Conservation (phyloP, 345 rosid species). For the Aquilaria yunnanensis region DNA sequence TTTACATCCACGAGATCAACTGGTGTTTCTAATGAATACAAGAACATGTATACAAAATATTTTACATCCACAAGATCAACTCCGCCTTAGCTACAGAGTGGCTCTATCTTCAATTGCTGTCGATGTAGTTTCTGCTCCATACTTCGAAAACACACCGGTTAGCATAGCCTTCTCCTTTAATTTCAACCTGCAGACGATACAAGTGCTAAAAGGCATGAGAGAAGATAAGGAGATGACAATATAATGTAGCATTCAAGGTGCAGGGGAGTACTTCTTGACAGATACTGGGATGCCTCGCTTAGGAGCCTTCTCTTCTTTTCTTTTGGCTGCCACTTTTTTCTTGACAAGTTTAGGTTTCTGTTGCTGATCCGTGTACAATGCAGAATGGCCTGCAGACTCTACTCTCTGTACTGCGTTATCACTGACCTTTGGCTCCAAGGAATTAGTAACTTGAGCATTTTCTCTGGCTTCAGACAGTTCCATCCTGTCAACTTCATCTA, state of each 20-base stretch:
- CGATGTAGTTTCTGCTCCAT: conserved; percentile 39
- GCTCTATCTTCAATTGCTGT: conserved; percentile 22
- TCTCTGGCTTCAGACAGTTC: conserved; percentile 26
- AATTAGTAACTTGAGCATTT: conserved; percentile 22
- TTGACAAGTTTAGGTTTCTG: not conserved
- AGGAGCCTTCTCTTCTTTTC: conserved; percentile 24
- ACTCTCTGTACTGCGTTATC: conserved; percentile 3
- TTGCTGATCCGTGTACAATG: conserved; percentile 7
- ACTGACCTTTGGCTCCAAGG: conserved; percentile 11
- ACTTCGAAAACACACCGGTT: conserved; percentile 61
- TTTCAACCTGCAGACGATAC: conserved; percentile 47
- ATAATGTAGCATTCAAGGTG: not conserved
- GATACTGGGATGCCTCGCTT: conserved; percentile 51
- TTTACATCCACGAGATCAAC: no score
- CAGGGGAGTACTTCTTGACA: conserved; percentile 43
- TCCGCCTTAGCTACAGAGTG: no score
- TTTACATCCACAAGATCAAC: no score
- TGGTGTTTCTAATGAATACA: no score
- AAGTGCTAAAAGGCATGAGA: not conserved
- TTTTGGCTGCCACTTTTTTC: conserved; percentile 32
- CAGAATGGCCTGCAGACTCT: conserved; percentile 11
- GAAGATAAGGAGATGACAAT: not conserved
- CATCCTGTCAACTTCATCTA: conserved; percentile 19
- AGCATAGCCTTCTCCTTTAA: conserved; percentile 72
- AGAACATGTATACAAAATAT: no score